Evolutionary conservation across 2,329 filamentous ascomycete species (phyloP), one percentile per base, ranked within the genome.

Genomic region (Aspergillus nomiae): DNA sequence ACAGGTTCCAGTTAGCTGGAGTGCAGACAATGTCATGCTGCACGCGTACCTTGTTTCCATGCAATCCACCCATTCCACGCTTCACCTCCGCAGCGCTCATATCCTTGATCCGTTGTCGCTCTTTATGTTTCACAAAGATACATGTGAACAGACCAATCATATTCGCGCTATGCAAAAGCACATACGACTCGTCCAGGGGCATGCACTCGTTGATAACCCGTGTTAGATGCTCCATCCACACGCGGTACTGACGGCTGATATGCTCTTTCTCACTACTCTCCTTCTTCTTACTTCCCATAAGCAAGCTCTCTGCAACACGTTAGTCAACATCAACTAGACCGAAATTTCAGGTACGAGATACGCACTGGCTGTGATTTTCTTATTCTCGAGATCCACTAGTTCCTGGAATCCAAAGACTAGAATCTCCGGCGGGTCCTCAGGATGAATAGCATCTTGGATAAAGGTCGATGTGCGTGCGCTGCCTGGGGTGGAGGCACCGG

Each of bases 321-420:
- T 70, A 82, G 74, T 36, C 14, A 34, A 34, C 32, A 16, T 58
- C 61, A 30, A 24, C 8, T 2, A 8, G 12, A 32, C 16, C 12
- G 10, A 3, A 53, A 26, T n/a, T 10, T 21, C 4, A 56, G 28
- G 21, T 21, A 36, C 30, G 1, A 58, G 10, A 58, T 63, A 83
- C 85, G 73, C 78, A 88, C 88, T 97, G n/a, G 95, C 95, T 26
- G 94, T 98, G 57, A 96, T 91, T 69, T 94, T 96, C 81, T 98
- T 98, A 80, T 99, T 92, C 76, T 99, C 95, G 9, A 99, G 83
- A 73, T 99, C 95, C 4, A 99, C 95, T n/a, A 99, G 85, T 78
- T 99, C 95, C 77, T 99, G 95, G 77, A 99, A 99, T 1, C 94
- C 94, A 82, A 99, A 99, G 0, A 98, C 87, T 2, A 98, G 80